A percentile compares a stretch with the other conserved stretches of the same genome.
phyloP scores from a whole-genome alignment of 768 basidiomycete species.

The Mycena galopus region DNA sequence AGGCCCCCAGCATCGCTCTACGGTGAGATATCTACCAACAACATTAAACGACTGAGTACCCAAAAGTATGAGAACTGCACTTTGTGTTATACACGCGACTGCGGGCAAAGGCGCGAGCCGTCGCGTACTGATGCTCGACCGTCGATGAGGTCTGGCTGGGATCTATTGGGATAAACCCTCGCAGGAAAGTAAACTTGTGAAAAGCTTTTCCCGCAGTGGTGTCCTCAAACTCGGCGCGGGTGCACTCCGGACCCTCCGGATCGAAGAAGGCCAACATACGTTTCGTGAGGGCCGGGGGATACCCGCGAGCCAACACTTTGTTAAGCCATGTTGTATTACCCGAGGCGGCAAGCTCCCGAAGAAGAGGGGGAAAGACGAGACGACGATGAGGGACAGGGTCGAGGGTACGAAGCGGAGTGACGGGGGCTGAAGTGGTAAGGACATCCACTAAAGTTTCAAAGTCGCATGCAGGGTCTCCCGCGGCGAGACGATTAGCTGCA shows the following conservation, averaged over 20 bases:
- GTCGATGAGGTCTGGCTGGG: conserved; percentile 9
- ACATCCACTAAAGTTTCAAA: conserved; percentile 38
- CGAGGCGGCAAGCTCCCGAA: conserved; percentile 38
- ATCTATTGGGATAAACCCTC: conserved; percentile 54
- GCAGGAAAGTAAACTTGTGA: conserved; percentile 57
- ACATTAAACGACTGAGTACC: too few relatives aligned
- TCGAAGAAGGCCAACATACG: conserved; percentile 42
- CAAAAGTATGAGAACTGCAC: too few relatives aligned
- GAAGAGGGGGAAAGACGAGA: conserved; percentile 30
- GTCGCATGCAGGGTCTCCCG: conserved; percentile 20
- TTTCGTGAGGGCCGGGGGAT: conserved; percentile 49
- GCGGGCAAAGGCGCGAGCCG: conserved; percentile 48
- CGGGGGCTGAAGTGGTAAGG: conserved; percentile 32
- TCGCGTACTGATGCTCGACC: conserved; percentile 23
- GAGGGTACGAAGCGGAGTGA: neutral
- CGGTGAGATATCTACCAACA: conserved; percentile 49
- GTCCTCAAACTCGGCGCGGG: conserved; percentile 40
- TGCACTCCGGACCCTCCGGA: conserved; percentile 36
- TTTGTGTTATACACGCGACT: conserved; percentile 52
- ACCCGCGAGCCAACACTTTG: conserved; percentile 43
- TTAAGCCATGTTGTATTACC: conserved; percentile 53
- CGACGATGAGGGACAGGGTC: conserved; percentile 11
- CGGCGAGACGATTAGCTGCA: conserved; percentile 21
- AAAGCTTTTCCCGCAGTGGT: conserved; percentile 52
- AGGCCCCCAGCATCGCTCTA: conserved; percentile 52